Conservation (phyloP, 2,329 filamentous ascomycete species). For the Cephalotrichum gorgonifer region DNA sequence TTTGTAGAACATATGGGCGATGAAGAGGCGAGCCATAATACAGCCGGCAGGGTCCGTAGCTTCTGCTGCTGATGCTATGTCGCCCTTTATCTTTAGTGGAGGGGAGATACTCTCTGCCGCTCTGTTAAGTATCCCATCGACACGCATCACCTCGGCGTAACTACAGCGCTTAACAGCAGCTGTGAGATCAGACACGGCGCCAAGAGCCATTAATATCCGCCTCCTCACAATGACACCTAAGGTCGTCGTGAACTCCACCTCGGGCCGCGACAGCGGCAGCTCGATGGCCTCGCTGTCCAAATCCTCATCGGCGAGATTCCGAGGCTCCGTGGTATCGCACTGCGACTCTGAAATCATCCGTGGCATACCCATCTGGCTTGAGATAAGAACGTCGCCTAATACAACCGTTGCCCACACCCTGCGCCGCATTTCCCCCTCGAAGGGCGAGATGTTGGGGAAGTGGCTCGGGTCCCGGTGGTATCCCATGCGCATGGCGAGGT, state of each 20-base stretch:
- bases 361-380: constrained; percentile 34
- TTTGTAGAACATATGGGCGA: constrained; percentile 17
- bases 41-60: constrained; percentile 12
- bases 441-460: constrained; percentile 26
- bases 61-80: background rate
- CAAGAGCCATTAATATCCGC: background rate
- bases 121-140: background rate
- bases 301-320: constrained; percentile 32
- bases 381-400: constrained; percentile 29
- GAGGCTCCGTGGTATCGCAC: constrained; percentile 29
- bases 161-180: background rate
- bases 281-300: constrained; percentile 21
- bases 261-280: constrained; percentile 18
- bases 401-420: constrained; percentile 29
- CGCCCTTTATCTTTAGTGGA: background rate
- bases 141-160: background rate
- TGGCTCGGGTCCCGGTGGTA: constrained; percentile 33
- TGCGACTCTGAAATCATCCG: constrained; percentile 27
- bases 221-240: background rate
- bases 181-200: background rate
- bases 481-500: constrained; percentile 26
- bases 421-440: constrained; percentile 33
- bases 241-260: background rate
- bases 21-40: constrained; percentile 16
- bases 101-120: background rate